Conservation (phyloP, 2,329 filamentous ascomycete genomes). For the Leptoxyphium fumago region DNA sequence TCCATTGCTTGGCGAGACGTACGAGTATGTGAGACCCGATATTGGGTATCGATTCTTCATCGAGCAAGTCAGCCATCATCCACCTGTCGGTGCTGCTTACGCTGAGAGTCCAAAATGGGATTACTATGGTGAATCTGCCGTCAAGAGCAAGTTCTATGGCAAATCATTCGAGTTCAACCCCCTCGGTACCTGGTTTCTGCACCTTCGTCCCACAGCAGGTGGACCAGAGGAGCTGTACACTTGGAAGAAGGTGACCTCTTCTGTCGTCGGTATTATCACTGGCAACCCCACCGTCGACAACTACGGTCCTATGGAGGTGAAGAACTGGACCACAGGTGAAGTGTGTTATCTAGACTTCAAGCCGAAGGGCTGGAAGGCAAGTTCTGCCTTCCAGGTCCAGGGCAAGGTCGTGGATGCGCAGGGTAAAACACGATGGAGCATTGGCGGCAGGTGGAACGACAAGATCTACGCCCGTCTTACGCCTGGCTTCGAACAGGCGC, state of each 20-base stretch:
- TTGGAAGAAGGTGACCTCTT: conserved; percentile 97
- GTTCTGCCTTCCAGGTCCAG: conserved; percentile 73
- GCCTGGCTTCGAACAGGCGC: conserved; percentile 68
- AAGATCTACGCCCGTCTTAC: conserved; percentile 90
- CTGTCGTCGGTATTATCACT: conserved; percentile 96
- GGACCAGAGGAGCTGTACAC: conserved; percentile 67
- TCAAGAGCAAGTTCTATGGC: conserved; percentile 94
- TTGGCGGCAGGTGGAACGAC: conserved; percentile 94
- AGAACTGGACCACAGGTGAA: conserved; percentile 93
- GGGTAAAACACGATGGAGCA: conserved; percentile 72
- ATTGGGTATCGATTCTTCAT: conserved; percentile 98
- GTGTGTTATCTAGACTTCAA: conserved; percentile 87
- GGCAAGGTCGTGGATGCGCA: conserved; percentile 71
- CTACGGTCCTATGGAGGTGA: conserved; percentile 92
- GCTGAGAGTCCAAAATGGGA: conserved; percentile 90
- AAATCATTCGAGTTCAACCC: conserved; percentile 96
- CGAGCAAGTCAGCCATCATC: conserved; percentile 96
- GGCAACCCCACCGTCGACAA: conserved; percentile 96
- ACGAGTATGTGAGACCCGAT: conserved; percentile 88
- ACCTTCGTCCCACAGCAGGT: conserved; percentile 58
- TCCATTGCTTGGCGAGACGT: conserved; percentile 87
- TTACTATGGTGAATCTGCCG: conserved; percentile 87
- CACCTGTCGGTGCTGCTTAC: conserved; percentile 82
- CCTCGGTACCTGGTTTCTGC: conserved; percentile 92
- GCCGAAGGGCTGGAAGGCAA: conserved; percentile 86